Evolutionary conservation across 495 filamentous ascomycete genomes (phyloP).

Genomic region (Podospora pseudocomata): DNA sequence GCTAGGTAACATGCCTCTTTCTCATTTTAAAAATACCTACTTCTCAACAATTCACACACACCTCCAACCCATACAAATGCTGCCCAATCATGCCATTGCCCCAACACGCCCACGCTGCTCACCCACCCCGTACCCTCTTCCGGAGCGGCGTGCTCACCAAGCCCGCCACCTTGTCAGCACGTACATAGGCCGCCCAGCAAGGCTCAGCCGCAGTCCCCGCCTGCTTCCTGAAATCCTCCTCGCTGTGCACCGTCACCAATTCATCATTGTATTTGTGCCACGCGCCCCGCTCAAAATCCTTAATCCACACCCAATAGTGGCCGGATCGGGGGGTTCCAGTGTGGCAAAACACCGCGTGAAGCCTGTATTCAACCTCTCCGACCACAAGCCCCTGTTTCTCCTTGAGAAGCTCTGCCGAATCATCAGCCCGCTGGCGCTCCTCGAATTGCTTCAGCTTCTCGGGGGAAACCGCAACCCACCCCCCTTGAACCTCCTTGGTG

Average conservation of each 20-base stretch:
- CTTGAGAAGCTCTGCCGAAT: background rate
- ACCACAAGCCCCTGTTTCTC: slow-evolving; percentile 59
- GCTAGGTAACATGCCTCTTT: too few relatives aligned
- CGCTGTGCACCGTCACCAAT: slow-evolving; percentile 45
- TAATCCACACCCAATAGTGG: slow-evolving; percentile 97
- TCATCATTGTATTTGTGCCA: slow-evolving; percentile 97
- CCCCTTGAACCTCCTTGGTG: background rate
- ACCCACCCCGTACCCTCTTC: background rate
- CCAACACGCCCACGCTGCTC: background rate
- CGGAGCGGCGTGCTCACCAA: background rate
- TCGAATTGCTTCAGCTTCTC: slow-evolving; percentile 6
- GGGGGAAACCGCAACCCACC: background rate
- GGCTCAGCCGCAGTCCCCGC: background rate
- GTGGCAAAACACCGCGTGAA: slow-evolving; percentile 92
- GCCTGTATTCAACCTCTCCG: slow-evolving; percentile 65
- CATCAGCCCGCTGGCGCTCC: slow-evolving; percentile 11
- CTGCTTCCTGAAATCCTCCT: background rate
- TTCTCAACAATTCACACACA: too few relatives aligned
- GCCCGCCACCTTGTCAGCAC: background rate
- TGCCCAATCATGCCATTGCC: too few relatives aligned
- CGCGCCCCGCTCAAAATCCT: slow-evolving; percentile 71
- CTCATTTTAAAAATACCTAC: too few relatives aligned
- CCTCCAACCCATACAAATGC: too few relatives aligned
- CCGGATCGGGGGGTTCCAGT: slow-evolving; percentile 63
- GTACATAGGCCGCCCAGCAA: background rate